phyloP scores from a whole-genome alignment of 345 rosid genomes.

The Eucalyptus regnans region DNA sequence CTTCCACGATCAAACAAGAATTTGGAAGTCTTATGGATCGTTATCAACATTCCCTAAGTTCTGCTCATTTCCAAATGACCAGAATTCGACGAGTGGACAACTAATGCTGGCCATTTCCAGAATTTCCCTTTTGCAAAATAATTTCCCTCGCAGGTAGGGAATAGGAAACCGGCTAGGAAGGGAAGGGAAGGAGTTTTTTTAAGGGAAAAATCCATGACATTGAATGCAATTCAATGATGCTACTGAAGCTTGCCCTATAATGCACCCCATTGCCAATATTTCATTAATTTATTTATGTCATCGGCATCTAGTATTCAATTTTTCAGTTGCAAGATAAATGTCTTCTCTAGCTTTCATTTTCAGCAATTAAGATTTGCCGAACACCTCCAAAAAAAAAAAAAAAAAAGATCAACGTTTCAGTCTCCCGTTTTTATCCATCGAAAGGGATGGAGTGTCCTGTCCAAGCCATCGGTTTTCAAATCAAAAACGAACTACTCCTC shows the following conservation, averaged over 20 bases:
- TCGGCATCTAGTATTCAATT: background rate
- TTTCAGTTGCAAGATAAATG: background rate
- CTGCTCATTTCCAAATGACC: background rate
- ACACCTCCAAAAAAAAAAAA: background rate
- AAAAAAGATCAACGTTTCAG: background rate
- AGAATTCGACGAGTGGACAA: background rate
- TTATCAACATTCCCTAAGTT: background rate
- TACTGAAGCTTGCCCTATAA: background rate
- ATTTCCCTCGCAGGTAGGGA: background rate
- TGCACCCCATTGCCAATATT: background rate
- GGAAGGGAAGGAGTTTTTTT: background rate
- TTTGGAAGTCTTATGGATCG: background rate
- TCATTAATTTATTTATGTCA: background rate
- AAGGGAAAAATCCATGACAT: background rate
- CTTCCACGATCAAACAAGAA: background rate
- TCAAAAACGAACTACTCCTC: background rate
- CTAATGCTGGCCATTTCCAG: background rate
- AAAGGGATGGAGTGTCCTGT: background rate
- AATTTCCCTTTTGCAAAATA: background rate
- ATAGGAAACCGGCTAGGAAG: background rate
- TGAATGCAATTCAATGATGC: background rate
- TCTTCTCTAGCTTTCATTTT: background rate
- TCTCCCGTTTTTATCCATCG: background rate
- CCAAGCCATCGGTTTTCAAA: background rate
- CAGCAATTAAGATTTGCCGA: background rate